Evolutionary conservation across 179 eudicot species (phyloP).

Genomic region (Actinidia chinensis): DNA sequence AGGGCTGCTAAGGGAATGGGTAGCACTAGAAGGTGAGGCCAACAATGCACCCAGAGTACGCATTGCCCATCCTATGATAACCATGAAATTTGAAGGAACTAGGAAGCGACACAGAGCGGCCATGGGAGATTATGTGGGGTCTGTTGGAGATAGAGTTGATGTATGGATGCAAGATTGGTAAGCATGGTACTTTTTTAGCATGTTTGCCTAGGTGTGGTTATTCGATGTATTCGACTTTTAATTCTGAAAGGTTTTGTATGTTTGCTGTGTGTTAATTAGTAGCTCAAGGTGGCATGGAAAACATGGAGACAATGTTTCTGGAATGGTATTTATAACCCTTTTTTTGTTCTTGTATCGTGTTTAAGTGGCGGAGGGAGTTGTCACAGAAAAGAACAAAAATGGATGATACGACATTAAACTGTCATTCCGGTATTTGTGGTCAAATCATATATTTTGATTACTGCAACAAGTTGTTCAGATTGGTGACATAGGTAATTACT

Average conservation of each 20-base stretch:
- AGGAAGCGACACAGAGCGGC: constrained; percentile 89
- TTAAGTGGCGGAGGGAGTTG: constrained; percentile 96
- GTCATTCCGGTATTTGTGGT: constrained; percentile 70
- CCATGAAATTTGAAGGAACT: constrained; percentile 51
- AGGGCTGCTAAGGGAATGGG: constrained; percentile 73
- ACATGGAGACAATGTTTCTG: not conserved
- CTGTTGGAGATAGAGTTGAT: constrained; percentile 86
- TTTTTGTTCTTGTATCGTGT: constrained; percentile 17
- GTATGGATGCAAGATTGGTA: constrained; percentile 80
- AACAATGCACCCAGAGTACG: constrained; percentile 65
- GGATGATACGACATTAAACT: constrained; percentile 64
- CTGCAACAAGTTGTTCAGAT: constrained; percentile 12
- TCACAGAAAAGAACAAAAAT: constrained; percentile 68
- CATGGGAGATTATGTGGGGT: constrained; percentile 66
- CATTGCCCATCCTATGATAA: constrained; percentile 49
- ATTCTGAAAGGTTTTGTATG: not conserved
- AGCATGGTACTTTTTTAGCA: constrained; percentile 17
- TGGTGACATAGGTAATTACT: too few species aligned
- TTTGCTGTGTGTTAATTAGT: not conserved
- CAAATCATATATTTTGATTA: not conserved
- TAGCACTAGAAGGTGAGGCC: constrained; percentile 61
- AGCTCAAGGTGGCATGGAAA: not conserved
- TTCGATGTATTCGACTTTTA: constrained; percentile 3
- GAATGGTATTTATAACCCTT: not conserved
- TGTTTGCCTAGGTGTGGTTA: not conserved